These are phyloP conservation scores for Colletotrichum sp. DNA, from an alignment of 2,329 filamentous ascomycete genomes.

Conservation along the genomic window DNA sequence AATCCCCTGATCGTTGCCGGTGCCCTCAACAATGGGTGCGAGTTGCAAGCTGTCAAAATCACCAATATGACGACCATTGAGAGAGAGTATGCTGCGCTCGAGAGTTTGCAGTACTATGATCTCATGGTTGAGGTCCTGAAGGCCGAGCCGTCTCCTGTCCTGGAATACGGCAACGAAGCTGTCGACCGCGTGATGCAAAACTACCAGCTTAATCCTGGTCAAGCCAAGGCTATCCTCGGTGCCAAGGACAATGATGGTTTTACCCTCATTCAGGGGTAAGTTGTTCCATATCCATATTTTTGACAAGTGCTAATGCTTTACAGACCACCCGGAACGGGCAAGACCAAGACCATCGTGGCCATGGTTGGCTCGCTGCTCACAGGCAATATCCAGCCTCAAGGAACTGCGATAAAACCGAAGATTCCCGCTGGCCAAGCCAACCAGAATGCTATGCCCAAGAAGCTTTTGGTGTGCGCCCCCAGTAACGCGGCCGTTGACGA, in stretches of 20 bases:
- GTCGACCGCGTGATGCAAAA: constrained; percentile 73
- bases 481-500: constrained; percentile 99
- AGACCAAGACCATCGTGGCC: constrained; percentile 97
- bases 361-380: constrained; percentile 90
- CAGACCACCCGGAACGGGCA: constrained; percentile 92
- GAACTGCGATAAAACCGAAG: constrained; percentile 38
- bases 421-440: constrained; percentile 32
- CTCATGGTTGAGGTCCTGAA: constrained; percentile 90
- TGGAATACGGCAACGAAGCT: constrained; percentile 79
- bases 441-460: constrained; percentile 64
- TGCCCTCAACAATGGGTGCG: constrained; percentile 69
- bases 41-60: constrained; percentile 79
- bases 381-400: constrained; percentile 49
- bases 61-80: constrained; percentile 94
- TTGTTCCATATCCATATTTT: constrained; percentile 11
- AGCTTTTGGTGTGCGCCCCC: constrained; percentile 94
- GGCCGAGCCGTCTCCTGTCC: constrained; percentile 87
- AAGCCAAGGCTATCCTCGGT: constrained; percentile 90
- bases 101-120: constrained; percentile 94
- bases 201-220: constrained; percentile 86
- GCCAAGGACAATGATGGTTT: constrained; percentile 97
- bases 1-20: constrained; percentile 62
- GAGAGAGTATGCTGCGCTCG: constrained; percentile 90
- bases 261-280: constrained; percentile 88
- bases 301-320: constrained; percentile 32